Conservation (phyloP, 2,329 filamentous ascomycete species). For the Pseudogymnoascus sp. region DNA sequence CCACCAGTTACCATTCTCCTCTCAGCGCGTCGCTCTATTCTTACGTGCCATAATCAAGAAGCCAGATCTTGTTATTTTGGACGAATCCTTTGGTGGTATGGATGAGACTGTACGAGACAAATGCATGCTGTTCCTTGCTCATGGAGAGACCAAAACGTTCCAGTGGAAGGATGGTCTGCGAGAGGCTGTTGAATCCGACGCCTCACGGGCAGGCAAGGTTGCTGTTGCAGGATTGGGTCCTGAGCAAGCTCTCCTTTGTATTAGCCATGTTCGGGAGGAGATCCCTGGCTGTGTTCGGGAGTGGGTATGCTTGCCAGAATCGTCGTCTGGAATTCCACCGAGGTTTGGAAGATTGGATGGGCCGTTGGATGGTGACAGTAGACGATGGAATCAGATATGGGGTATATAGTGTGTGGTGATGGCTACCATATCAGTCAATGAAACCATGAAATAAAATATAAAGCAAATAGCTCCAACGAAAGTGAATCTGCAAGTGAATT, state of each 20-base stretch:
- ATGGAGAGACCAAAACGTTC: conserved; percentile 47
- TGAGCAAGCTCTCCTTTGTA: conserved; percentile 78
- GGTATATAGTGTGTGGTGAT: conserved; percentile 28
- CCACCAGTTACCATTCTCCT: conserved; percentile 67
- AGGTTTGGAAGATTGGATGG: conserved; percentile 58
- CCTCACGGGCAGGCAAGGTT: conserved; percentile 37
- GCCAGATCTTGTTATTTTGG: conserved; percentile 74
- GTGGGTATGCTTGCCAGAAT: conserved; percentile 79
- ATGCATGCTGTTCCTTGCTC: conserved; percentile 71
- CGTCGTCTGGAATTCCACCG: conserved; percentile 52
- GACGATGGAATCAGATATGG: conserved; percentile 62
- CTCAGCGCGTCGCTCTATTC: conserved; percentile 80
- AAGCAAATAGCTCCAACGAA: neutral
- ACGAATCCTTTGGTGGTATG: conserved; percentile 85
- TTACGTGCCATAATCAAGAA: conserved; percentile 72
- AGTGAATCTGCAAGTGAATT: too few species aligned
- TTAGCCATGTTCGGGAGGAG: conserved; percentile 85
- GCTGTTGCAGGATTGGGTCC: conserved; percentile 55
- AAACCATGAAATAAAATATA: neutral
- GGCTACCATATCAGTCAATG: neutral
- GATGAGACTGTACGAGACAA: conserved; percentile 75
- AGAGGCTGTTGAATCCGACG: conserved; percentile 39
- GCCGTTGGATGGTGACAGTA: conserved; percentile 48
- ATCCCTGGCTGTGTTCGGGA: conserved; percentile 75
- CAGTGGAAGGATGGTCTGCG: neutral